Conservation (phyloP, 352 stramenopile species). For the Blastocystis hominis region DNA sequence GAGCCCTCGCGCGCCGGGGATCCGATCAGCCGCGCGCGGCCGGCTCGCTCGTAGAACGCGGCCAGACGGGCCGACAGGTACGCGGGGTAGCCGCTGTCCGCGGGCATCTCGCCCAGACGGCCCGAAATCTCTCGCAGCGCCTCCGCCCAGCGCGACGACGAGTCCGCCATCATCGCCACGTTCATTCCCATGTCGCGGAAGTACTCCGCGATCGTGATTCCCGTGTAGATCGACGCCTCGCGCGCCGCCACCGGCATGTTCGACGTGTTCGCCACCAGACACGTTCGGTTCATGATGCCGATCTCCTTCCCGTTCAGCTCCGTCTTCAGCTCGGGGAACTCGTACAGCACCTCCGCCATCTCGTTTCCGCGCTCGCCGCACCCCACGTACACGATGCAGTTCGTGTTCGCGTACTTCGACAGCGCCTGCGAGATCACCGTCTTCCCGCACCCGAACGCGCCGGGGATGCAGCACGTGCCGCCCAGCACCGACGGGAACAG, state of each 20-base stretch:
- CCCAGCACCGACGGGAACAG: conserved; percentile 96
- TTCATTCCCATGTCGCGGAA: conserved; percentile 80
- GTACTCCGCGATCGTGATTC: conserved; percentile 94
- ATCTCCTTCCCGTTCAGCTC: conserved; percentile 90
- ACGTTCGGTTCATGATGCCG: conserved; percentile 99
- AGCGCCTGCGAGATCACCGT: conserved; percentile 98
- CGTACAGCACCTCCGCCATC: conserved; percentile 77
- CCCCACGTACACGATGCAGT: conserved; percentile 96
- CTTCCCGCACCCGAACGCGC: conserved; percentile 98
- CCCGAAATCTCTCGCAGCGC: conserved; percentile 98
- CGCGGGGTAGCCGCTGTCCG: conserved; percentile 88
- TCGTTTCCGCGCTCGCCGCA: conserved; percentile 98
- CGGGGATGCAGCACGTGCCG: conserved; percentile 92
- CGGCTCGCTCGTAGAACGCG: conserved; percentile 99
- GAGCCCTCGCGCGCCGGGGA: conserved; percentile 89
- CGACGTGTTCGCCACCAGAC: conserved; percentile 97
- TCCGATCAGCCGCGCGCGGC: conserved; percentile 88
- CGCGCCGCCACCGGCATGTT: conserved; percentile 99
- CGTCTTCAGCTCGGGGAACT: conserved; percentile 83
- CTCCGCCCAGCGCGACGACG: conserved; percentile 96
- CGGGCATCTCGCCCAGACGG: conserved; percentile 97
- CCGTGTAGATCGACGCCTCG: conserved; percentile 98
- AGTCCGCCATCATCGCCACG: conserved; percentile 93
- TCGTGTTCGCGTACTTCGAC: conserved; percentile 97
- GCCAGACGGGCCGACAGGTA: conserved; percentile 95